Percentiles rank a stretch among this genome's conserved stretches.
phyloP scores from a whole-genome alignment of 495 filamentous ascomycete species.

The Penicillium bialowiezense region DNA sequence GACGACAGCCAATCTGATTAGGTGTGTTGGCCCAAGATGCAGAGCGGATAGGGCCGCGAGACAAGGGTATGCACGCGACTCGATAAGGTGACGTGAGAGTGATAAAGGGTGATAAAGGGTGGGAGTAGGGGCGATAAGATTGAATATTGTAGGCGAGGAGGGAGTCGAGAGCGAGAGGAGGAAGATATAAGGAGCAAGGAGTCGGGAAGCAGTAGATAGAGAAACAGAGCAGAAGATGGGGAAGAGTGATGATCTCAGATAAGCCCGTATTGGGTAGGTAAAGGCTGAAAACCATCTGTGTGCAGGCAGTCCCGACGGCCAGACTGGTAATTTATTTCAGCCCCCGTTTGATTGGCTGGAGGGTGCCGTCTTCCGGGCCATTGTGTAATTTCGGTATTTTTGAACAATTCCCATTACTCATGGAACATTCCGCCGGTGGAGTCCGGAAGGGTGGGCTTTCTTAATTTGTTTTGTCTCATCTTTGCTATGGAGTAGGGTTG shows the following conservation, averaged over 20 bases:
- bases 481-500: too few species aligned
- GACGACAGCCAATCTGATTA: conserved; percentile 7
- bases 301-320: too few species aligned
- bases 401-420: conserved; percentile 6
- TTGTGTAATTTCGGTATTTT: conserved; percentile 1
- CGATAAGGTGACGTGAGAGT: conserved; percentile 1
- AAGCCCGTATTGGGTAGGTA: conserved; percentile 33
- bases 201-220: not conserved
- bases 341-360: conserved; percentile 8
- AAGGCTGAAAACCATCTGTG: conserved; percentile 13
- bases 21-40: conserved; percentile 8
- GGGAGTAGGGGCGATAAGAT: conserved; percentile 1
- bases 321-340: conserved; percentile 17
- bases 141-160: not conserved
- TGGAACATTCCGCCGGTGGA: conserved; percentile 32
- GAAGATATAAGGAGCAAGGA: not conserved
- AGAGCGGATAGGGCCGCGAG: conserved; percentile 11
- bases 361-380: conserved; percentile 3
- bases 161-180: not conserved
- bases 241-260: conserved; percentile 25
- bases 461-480: not conserved
- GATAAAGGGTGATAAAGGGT: not conserved
- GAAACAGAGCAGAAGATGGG: conserved; percentile 3
- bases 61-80: conserved; percentile 29
- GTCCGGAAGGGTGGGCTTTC: conserved; percentile 1